Base-by-base conservation (phyloP, 192 early-diverging fungal genomes). In the Backusella tarrabulga region DNA sequence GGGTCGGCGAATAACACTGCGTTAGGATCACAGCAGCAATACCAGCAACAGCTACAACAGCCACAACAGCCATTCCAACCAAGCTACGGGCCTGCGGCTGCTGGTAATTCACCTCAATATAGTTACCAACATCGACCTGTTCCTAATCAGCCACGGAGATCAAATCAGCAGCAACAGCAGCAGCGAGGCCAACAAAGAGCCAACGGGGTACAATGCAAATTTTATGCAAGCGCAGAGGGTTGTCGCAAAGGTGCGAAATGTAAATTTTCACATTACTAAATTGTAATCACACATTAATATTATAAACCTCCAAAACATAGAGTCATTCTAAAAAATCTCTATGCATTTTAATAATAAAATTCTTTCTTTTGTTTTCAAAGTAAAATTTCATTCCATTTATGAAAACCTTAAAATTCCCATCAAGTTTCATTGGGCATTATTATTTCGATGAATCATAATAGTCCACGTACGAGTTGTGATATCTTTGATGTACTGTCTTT, bases 191-290 rank as follows among this genome's bases (percentile, higher is more conserved):
- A 68, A n/a, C 34, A 35, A 12, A 21, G 38, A 12, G n/a, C 4
- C 7, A 23, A 5, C 21, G 38, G 38, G 11, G 9, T 21, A 23
- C 5, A 23, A 12, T 70, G 68, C 21, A 70, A 4, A 8, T 70
- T 26, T 9, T 70, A 23, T 15, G 4, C 17, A 17, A 40, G n/a
- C 1, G 7, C 36, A 23, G 68, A 70, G n/a, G 68, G 68, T 17
- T 70, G 68, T 26, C 68, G 68, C 9, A 38, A 70, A 1, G 68
- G 68, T 70, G 36, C 17, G 3, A 70, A 21, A n/a, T 70, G 68
- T 38, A 23, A 32, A 15, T 68, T 68, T 15, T 68, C 34, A 0
- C 67, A 68, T 67, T 17, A 67, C 42, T 44, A 44, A 44, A 4
- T 44, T 44, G 42, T 44, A 44, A 44, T 17, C 15, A 44, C 42